Base-by-base conservation (phyloP, 2,329 filamentous ascomycete genomes). In the Neonectria sp. region DNA sequence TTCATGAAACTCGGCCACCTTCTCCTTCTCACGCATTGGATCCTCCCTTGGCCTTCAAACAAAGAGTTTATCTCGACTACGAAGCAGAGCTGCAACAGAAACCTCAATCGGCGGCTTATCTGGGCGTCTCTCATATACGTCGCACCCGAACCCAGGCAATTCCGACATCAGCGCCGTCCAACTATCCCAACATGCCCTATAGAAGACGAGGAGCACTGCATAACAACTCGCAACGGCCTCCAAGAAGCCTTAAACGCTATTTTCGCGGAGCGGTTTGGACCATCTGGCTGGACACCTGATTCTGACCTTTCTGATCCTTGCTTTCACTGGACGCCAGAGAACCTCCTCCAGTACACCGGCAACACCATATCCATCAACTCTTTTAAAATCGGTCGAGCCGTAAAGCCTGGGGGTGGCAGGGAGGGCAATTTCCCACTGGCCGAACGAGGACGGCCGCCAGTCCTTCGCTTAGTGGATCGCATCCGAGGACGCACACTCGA, bases 1-100 rank as follows among this genome's bases (percentile, higher is more conserved):
- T 52, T 52, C 25, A 31, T 52, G 7, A 52, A 52, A 21, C 48
- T 52, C 27, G 48, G 48, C 24, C 21, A 21, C 48, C 8, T 52
- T 21, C 48, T 27, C 48, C 48, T 52, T 27, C 48, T 52, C 13
- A 52, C 25, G 27, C 25, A 52, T 31, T 52, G 25, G 48, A 52
- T 52, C 48, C 25, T 52, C 33, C 33, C 33, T 13, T 35, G 33
- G 33, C 33, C 33, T 2, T 48, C 45, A 11, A 48, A 11, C 3
- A 48, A 11, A 11, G n/a, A 48, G 24, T 17, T 48, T 17, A 48
- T 48, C 6, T 48, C 24, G 45, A 48, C 45, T 48, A 48, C 24
- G 33, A 48, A 48, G 17, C 11, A 48, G 45, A 25, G 45, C 45
- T 17, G 45, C 45, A 48, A 48, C 2, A 48, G 8, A 48, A 17